These are phyloP conservation scores for Auricularia auricula-judae DNA, from an alignment of 768 basidiomycete species.

Conservation along the genomic window DNA sequence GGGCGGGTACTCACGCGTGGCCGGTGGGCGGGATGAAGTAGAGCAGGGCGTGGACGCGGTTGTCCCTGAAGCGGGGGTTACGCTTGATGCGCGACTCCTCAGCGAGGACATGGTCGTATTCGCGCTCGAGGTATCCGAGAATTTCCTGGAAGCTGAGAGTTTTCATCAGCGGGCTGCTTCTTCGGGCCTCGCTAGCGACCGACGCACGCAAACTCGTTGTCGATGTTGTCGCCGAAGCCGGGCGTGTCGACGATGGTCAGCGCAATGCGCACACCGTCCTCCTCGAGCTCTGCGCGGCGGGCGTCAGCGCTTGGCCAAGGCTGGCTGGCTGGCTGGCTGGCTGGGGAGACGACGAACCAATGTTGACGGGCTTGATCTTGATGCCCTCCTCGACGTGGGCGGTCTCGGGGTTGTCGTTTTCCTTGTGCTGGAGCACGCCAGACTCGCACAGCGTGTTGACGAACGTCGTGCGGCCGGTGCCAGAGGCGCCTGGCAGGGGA, in stretches of 20 bases:
- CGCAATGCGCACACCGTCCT: slow-evolving; percentile 96
- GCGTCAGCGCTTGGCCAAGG: too few relatives aligned
- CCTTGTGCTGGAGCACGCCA: slow-evolving; percentile 81
- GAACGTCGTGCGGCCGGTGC: slow-evolving; percentile 95
- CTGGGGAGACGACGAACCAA: slow-evolving; percentile 45
- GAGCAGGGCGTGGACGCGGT: slow-evolving; percentile 89
- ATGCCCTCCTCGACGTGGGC: slow-evolving; percentile 93
- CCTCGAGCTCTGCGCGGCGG: slow-evolving; percentile 68
- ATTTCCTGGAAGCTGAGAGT: slow-evolving; percentile 84
- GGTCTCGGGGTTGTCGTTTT: slow-evolving; percentile 71
- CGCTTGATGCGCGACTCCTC: slow-evolving; percentile 99
- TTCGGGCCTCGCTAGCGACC: neutral
- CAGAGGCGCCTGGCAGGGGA: slow-evolving; percentile 68
- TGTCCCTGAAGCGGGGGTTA: slow-evolving; percentile 98
- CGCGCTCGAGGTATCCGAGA: slow-evolving; percentile 89
- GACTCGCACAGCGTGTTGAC: slow-evolving; percentile 99
- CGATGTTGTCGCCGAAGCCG: slow-evolving; percentile 97
- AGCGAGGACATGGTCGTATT: slow-evolving; percentile 97
- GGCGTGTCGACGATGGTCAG: slow-evolving; percentile 98
- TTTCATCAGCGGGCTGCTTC: neutral
- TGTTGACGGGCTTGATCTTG: slow-evolving; percentile 87
- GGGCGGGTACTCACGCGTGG: slow-evolving; percentile 36
- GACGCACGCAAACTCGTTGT: slow-evolving; percentile 94
- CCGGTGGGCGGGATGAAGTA: slow-evolving; percentile 99
- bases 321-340: too few relatives aligned